Conservation (phyloP, 495 filamentous ascomycete genomes). For the Staphylotrichum tortipilum region DNA sequence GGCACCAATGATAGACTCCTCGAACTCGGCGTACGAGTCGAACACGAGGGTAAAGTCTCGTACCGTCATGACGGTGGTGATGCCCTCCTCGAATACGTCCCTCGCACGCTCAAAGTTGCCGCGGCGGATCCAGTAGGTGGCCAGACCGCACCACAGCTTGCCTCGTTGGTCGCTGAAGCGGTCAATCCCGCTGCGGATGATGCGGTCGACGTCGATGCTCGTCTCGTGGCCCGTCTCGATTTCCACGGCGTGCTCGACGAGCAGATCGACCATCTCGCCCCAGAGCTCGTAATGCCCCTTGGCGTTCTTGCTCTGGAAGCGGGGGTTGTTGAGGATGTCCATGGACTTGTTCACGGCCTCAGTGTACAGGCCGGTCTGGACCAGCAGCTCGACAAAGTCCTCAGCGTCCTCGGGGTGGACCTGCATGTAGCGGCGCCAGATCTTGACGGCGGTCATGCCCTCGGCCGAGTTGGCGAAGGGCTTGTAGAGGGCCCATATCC, state of each 20-base stretch:
- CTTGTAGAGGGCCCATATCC: conserved; percentile 89
- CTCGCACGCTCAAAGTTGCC: conserved; percentile 83
- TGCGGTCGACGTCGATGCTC: conserved; percentile 86
- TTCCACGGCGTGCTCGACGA: conserved; percentile 84
- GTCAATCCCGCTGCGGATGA: conserved; percentile 86
- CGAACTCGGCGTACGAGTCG: conserved; percentile 92
- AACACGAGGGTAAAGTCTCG: conserved; percentile 96
- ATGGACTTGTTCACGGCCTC: conserved; percentile 92
- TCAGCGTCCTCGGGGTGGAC: conserved; percentile 94
- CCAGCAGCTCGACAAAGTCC: conserved; percentile 83
- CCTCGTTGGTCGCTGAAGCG: conserved; percentile 91
- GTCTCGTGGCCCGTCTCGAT: conserved; percentile 70
- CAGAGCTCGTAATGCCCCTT: conserved; percentile 95
- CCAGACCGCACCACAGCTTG: conserved; percentile 92
- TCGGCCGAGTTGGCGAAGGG: conserved; percentile 90
- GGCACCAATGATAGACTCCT: conserved; percentile 87
- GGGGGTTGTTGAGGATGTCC: conserved; percentile 84
- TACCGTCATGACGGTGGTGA: conserved; percentile 98
- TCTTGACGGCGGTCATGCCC: conserved; percentile 81
- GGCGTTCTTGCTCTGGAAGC: conserved; percentile 83
- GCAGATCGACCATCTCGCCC: conserved; percentile 95
- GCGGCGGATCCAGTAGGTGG: conserved; percentile 92
- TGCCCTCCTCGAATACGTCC: conserved; percentile 93
- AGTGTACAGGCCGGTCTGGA: conserved; percentile 75
- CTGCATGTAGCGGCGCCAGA: conserved; percentile 96